phyloP scores from a whole-genome alignment of 371 early-diverging fungal genomes.

The Racocetra persica region DNA sequence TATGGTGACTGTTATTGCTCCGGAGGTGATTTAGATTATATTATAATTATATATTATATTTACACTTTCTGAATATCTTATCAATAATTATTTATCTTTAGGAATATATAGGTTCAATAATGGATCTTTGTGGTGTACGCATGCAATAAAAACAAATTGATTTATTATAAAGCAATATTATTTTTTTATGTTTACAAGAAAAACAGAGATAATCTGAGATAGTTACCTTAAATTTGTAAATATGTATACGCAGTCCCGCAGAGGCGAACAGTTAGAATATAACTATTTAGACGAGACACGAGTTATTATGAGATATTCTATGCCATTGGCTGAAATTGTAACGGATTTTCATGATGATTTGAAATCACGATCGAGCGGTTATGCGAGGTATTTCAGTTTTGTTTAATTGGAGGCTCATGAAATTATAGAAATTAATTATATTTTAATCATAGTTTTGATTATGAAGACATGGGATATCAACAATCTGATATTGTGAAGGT shows the following conservation, averaged over 20 bases:
- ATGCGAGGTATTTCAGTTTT: slow-evolving; percentile 65
- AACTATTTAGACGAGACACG: slow-evolving; percentile 86
- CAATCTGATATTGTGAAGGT: slow-evolving; percentile 93
- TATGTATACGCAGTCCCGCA: slow-evolving; percentile 57
- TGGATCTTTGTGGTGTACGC: slow-evolving; percentile 88
- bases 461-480: slow-evolving; percentile 93
- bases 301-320: slow-evolving; percentile 84
- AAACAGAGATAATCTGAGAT: background rate
- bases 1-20: slow-evolving; percentile 89
- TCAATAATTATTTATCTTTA: background rate
- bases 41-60: slow-evolving; percentile 20
- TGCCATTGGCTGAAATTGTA: slow-evolving; percentile 94
- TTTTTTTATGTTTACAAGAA: too few species aligned
- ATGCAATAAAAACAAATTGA: too few species aligned
- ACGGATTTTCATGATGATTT: slow-evolving; percentile 94
- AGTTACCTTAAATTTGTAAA: background rate
- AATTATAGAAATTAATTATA: background rate
- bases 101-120: slow-evolving; percentile 89
- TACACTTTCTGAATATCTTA: background rate
- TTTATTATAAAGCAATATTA: too few species aligned
- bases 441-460: slow-evolving; percentile 78
- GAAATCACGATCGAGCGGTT: slow-evolving; percentile 91
- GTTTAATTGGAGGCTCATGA: background rate
- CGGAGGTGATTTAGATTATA: slow-evolving; percentile 54
- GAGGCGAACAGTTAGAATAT: slow-evolving; percentile 87